Percentiles rank a stretch among this genome's conserved stretches.
These are phyloP conservation scores for Pelargonium cotyledonis DNA, from an alignment of 441 rosid species.

Conservation along the genomic window DNA sequence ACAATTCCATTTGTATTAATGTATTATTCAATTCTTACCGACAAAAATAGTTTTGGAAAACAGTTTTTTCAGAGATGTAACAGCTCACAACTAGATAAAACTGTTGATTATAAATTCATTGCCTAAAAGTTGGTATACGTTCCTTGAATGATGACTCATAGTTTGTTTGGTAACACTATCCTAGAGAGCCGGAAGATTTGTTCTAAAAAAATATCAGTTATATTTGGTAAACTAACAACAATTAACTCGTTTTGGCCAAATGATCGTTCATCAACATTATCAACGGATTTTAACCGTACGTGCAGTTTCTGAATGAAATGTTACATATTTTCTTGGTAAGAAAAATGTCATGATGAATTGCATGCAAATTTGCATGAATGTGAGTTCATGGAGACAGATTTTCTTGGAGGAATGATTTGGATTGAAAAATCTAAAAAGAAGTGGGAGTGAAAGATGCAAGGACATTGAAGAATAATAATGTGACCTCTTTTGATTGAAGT, in stretches of 20 bases:
- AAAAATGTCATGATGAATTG: neutral
- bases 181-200: no score
- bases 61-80: neutral
- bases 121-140: neutral
- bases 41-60: neutral
- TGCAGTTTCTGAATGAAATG: no score
- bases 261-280: no score
- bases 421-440: constrained; percentile 34
- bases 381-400: constrained; percentile 55
- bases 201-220: no score
- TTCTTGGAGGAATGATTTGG: constrained; percentile 59
- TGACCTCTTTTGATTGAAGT: constrained; percentile 43
- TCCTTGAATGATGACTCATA: neutral
- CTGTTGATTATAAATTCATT: neutral
- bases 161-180: neutral
- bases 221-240: no score
- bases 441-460: constrained; percentile 26
- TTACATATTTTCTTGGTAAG: neutral
- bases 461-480: neutral
- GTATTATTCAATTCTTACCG: neutral
- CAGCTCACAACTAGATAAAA: neutral
- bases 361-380: constrained; percentile 29
- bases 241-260: no score
- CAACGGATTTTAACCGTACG: no score
- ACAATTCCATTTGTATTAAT: neutral